phyloP scores from a whole-genome alignment of 352 stramenopile genomes.

The Pythium vanterpoolii region DNA sequence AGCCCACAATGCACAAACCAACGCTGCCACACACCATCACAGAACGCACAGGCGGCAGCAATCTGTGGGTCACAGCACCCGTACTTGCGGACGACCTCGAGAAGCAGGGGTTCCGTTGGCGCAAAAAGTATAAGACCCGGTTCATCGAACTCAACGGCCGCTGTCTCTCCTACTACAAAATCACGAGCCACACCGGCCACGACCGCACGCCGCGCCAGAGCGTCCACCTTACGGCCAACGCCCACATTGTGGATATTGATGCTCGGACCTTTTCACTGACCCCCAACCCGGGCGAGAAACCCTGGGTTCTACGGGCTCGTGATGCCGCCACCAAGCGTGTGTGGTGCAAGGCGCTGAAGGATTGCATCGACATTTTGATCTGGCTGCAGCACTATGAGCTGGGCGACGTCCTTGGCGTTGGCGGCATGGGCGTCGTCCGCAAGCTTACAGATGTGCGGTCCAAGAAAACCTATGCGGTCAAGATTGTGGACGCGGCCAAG shows the following conservation, averaged over 20 bases:
- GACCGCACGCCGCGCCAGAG: slow-evolving; percentile 34
- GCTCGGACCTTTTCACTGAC: slow-evolving; percentile 50
- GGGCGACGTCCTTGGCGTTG: slow-evolving; percentile 59
- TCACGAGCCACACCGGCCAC: slow-evolving; percentile 21
- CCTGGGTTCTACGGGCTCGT: slow-evolving; percentile 55
- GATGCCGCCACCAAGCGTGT: slow-evolving; percentile 50
- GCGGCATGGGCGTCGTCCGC: slow-evolving; percentile 73
- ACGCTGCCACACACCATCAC: slow-evolving; percentile 78
- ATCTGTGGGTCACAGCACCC: slow-evolving; percentile 77
- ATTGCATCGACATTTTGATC: slow-evolving; percentile 76
- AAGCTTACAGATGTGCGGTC: slow-evolving; percentile 56
- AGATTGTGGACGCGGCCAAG: slow-evolving; percentile 75
- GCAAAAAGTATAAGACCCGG: slow-evolving; percentile 72
- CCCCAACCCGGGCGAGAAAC: slow-evolving; percentile 43
- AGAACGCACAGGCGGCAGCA: slow-evolving; percentile 55
- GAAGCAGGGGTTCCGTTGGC: slow-evolving; percentile 75
- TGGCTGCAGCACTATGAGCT: slow-evolving; percentile 75
- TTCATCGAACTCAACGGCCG: slow-evolving; percentile 75
- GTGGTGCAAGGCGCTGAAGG: slow-evolving; percentile 61
- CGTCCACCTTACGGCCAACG: slow-evolving; percentile 62
- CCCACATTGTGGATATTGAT: slow-evolving; percentile 49
- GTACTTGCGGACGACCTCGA: slow-evolving; percentile 65
- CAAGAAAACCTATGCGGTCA: slow-evolving; percentile 57
- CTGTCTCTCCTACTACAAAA: slow-evolving; percentile 63
- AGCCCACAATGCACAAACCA: slow-evolving; percentile 21